Percentiles rank a stretch among this genome's conserved stretches.
Conservation (phyloP, 768 basidiomycete genomes). For the Lyophyllum shimeji region DNA sequence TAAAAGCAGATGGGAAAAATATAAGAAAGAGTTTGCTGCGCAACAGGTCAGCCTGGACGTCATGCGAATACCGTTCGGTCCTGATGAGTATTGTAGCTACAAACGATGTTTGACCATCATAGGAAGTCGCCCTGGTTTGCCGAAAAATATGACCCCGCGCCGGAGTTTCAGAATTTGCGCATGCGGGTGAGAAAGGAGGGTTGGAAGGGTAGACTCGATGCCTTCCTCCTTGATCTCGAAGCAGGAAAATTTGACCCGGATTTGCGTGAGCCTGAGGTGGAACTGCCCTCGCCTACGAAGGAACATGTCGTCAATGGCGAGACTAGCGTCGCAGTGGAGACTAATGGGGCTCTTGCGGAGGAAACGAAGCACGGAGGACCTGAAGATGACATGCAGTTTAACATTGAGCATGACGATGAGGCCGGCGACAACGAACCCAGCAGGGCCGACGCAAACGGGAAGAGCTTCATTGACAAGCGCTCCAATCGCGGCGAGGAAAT, state of each 20-base stretch:
- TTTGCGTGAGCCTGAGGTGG: constrained; percentile 58
- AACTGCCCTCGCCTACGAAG: constrained; percentile 50
- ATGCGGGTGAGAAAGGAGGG: constrained; percentile 80
- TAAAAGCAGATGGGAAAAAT: constrained; percentile 85
- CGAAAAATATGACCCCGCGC: constrained; percentile 87
- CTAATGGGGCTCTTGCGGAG: constrained; percentile 45
- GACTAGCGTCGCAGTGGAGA: constrained; percentile 29
- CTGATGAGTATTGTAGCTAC: constrained; percentile 65
- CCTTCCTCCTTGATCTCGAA: constrained; percentile 80
- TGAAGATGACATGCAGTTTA: constrained; percentile 78
- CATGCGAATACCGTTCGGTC: constrained; percentile 17
- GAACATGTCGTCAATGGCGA: constrained; percentile 49
- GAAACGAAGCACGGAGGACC: constrained; percentile 50
- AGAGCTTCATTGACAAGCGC: constrained; percentile 42
- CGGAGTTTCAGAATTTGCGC: constrained; percentile 71
- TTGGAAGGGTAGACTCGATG: constrained; percentile 71
- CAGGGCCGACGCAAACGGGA: constrained; percentile 61
- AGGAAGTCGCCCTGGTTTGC: constrained; percentile 95
- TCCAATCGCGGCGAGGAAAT: constrained; percentile 70
- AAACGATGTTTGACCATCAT: constrained; percentile 95
- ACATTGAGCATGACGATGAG: constrained; percentile 73
- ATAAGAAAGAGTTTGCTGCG: constrained; percentile 87
- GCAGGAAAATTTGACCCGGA: constrained; percentile 85
- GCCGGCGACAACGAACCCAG: constrained; percentile 55
- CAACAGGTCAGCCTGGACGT: constrained; percentile 69